Conservation (phyloP, 2,329 filamentous ascomycete species). For the Ustulina deusta region DNA sequence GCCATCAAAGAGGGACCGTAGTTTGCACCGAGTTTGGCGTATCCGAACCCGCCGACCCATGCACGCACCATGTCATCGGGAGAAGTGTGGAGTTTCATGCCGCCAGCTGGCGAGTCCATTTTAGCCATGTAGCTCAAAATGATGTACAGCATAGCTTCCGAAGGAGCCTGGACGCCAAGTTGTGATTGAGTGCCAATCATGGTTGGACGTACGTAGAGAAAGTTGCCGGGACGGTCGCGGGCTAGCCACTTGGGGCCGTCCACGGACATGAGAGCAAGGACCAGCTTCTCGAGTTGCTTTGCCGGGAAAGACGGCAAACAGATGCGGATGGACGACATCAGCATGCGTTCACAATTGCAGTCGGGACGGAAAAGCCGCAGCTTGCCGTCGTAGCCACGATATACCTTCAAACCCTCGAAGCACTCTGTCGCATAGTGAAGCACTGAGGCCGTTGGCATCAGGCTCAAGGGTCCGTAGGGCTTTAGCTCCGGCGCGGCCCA, state of each 20-base stretch:
- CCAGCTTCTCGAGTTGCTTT: constrained; percentile 71
- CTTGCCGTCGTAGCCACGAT: constrained; percentile 74
- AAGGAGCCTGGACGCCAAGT: constrained; percentile 83
- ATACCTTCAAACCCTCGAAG: constrained; percentile 80
- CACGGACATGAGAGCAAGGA: constrained; percentile 74
- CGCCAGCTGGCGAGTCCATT: constrained; percentile 64
- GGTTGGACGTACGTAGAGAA: constrained; percentile 87
- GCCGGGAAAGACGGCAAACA: constrained; percentile 74
- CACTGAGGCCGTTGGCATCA: constrained; percentile 76
- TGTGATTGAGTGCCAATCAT: constrained; percentile 85
- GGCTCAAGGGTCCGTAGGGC: constrained; percentile 73
- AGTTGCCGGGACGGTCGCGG: constrained; percentile 72
- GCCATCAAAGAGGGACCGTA: constrained; percentile 87
- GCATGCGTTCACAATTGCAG: constrained; percentile 69
- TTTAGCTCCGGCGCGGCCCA: constrained; percentile 75
- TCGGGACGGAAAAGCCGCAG: constrained; percentile 75
- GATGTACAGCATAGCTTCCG: constrained; percentile 89
- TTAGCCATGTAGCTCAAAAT: constrained; percentile 74
- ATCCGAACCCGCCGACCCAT: constrained; percentile 93
- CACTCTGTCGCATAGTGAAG: constrained; percentile 83
- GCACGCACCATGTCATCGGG: constrained; percentile 86
- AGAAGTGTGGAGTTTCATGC: constrained; percentile 81
- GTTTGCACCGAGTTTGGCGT: constrained; percentile 92
- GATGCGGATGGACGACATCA: constrained; percentile 64
- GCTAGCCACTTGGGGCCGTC: constrained; percentile 86